phyloP scores from a whole-genome alignment of 1,139 yeast species.

The Scheffersomyces stambukii region DNA sequence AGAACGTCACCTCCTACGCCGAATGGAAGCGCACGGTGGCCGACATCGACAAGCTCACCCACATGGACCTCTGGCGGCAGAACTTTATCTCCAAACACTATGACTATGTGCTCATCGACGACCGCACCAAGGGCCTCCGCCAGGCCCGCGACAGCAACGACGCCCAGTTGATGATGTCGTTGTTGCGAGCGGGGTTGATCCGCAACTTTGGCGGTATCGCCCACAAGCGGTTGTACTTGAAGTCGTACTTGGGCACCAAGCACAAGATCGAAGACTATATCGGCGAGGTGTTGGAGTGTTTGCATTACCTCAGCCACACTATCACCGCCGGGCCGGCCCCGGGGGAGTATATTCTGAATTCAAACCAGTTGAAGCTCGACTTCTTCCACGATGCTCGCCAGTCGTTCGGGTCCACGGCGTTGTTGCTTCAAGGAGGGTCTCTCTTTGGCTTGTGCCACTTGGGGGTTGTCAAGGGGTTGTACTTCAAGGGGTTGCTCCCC shows the following conservation, averaged over 20 bases:
- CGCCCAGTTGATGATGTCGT: constrained; percentile 55
- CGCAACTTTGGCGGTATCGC: constrained; percentile 92
- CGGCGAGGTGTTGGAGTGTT: constrained; percentile 66
- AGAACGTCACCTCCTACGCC: constrained; percentile 44
- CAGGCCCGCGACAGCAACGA: constrained; percentile 63
- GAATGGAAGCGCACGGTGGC: constrained; percentile 61
- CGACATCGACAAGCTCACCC: constrained; percentile 61
- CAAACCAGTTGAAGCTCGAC: constrained; percentile 64
- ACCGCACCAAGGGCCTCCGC: constrained; percentile 59
- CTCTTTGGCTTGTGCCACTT: constrained; percentile 89
- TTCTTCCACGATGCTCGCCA: constrained; percentile 90
- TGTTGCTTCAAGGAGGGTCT: constrained; percentile 90
- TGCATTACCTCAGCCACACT: constrained; percentile 50
- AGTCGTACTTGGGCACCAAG: constrained; percentile 87
- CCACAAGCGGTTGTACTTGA: constrained; percentile 70
- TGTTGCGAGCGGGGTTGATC: constrained; percentile 76
- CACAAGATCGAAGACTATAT: constrained; percentile 82
- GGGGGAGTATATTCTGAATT: constrained; percentile 39
- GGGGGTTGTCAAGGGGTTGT: constrained; percentile 83
- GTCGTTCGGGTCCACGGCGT: constrained; percentile 85
- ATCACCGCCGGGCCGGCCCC: constrained; percentile 22
- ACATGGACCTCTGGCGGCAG: constrained; percentile 79
- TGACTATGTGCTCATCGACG: constrained; percentile 78
- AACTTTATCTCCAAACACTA: constrained; percentile 79
- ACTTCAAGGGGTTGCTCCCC: constrained; percentile 72